Base-by-base conservation (phyloP, 2,329 filamentous ascomycete species). In the Colletotrichum lentis region DNA sequence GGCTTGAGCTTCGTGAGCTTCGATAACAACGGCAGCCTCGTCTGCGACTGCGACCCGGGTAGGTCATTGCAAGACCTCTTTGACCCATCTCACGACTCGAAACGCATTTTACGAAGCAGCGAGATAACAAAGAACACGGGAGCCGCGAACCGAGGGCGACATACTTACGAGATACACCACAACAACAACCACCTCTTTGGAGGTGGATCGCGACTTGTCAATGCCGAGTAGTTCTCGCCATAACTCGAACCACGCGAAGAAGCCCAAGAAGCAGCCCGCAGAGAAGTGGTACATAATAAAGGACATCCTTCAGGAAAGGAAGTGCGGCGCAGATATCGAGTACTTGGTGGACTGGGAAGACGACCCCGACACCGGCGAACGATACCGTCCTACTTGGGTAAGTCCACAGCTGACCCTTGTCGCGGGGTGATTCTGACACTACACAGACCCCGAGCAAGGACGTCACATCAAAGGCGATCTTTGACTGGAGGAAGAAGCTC, bases 281-380 rank as follows among this genome's bases (percentile, higher is more conserved):
- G 72, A 74, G 62, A 71, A 69, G 44, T 81, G 78, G 78, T 80
- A 63, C 37, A 69, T 55, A 14, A 78, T 81, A 66, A 74, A 69
- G n/a, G 70, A 70, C 12, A 80, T 82, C 35, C 59, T 81, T 54
- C 73, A 77, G 54, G 79, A 82, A 71, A 75, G 73, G 65, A 43
- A 58, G 12, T 58, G 70, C 44, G 72, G 71, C 6, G 74, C 73
- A 35, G 67, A 67, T 43, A 69, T 74, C 16, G 71, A 79, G 63
- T 82, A 80, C 52, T 69, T 80, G 20, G 76, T 82, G 16, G 76
- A 80, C 63, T 82, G 80, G 79, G 77, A 77, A 60, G 73, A 76
- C 67, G 71, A 78, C 60, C 27, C 58, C 24, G 60, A 66, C 4
- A 78, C 78, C 3, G 77, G 78, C 39, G 69, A 80, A 63, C 31